These are phyloP conservation scores for Coemansia erecta DNA, from an alignment of 192 early-diverging fungal genomes.

Conservation along the genomic window DNA sequence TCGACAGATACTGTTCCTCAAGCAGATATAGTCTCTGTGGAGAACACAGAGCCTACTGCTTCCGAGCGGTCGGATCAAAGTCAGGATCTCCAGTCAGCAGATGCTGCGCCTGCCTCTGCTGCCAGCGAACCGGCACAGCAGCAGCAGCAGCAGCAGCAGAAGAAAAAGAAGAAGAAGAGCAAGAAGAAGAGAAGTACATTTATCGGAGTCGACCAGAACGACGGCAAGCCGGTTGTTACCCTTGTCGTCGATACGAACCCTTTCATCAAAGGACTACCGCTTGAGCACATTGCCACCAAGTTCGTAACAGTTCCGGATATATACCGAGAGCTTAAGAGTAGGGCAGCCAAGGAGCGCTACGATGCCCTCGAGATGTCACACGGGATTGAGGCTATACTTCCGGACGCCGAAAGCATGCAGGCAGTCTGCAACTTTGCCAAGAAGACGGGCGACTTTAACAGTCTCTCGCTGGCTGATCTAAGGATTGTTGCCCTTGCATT, in stretches of 20 bases:
- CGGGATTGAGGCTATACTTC: conserved; percentile 24
- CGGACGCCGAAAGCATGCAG: conserved; percentile 39
- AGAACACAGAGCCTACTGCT: not conserved
- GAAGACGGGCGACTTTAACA: conserved; percentile 87
- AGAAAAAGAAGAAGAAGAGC: conserved; percentile 1
- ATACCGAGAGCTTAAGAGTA: conserved; percentile 77
- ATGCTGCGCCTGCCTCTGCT: not conserved
- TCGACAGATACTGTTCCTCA: not conserved
- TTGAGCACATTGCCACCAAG: conserved; percentile 63
- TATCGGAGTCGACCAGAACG: conserved; percentile 25
- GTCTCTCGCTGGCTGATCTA: conserved; percentile 79
- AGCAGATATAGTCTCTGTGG: not conserved
- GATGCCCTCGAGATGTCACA: conserved; percentile 22
- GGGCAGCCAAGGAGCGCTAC: conserved; percentile 59
- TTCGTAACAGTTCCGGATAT: conserved; percentile 90
- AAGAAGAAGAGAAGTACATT: conserved; percentile 14
- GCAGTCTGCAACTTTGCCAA: conserved; percentile 81
- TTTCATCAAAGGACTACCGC: conserved; percentile 62
- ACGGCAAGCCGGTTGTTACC: conserved; percentile 40
- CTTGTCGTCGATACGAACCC: conserved; percentile 76
- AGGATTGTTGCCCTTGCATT: conserved; percentile 86
- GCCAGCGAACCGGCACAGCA: not conserved
- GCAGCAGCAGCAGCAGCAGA: conserved; percentile 6
- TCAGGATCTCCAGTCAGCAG: conserved; percentile 1
- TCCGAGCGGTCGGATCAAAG: not conserved